Evolutionary conservation across 768 basidiomycete genomes (phyloP).

Genomic region (Russula olivacea): DNA sequence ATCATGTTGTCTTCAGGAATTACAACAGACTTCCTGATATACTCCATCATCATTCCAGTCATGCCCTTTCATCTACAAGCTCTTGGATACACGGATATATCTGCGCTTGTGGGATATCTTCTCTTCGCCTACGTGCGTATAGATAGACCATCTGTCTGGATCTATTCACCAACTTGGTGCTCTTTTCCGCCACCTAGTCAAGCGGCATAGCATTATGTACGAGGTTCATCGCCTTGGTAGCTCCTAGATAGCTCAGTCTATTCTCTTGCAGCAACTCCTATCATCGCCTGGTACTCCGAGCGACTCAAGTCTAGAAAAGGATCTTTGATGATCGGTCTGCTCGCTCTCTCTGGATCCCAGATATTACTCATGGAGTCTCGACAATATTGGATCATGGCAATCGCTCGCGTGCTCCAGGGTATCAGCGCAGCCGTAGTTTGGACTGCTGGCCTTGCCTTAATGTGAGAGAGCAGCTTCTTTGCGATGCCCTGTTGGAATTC

Average conservation of each 20-base stretch:
- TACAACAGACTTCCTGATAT: conserved; percentile 34
- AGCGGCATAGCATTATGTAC: conserved; percentile 32
- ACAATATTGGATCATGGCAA: conserved; percentile 36
- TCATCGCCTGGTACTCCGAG: conserved; percentile 36
- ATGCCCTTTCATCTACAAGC: conserved; percentile 36
- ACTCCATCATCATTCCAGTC: conserved; percentile 38
- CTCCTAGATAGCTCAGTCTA: neutral
- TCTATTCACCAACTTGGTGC: neutral
- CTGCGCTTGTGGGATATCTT: conserved; percentile 36
- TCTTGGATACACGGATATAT: conserved; percentile 33
- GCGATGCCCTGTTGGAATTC: neutral
- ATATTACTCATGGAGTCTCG: conserved; percentile 39
- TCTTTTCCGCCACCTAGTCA: conserved; percentile 26
- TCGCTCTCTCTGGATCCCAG: conserved; percentile 34
- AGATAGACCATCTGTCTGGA: neutral
- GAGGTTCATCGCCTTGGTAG: conserved; percentile 5
- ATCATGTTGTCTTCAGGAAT: conserved; percentile 27
- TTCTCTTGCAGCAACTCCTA: conserved; percentile 31
- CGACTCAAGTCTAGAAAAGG: conserved; percentile 31
- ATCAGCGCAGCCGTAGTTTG: conserved; percentile 38
- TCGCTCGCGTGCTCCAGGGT: conserved; percentile 38
- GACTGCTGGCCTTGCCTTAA: conserved; percentile 37
- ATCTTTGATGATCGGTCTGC: conserved; percentile 32
- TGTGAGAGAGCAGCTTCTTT: conserved; percentile 30
- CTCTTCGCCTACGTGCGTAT: conserved; percentile 37